Evolutionary conservation across 257 asterid genomes (phyloP).

Genomic region (Nicotiana tomentosiformis): DNA sequence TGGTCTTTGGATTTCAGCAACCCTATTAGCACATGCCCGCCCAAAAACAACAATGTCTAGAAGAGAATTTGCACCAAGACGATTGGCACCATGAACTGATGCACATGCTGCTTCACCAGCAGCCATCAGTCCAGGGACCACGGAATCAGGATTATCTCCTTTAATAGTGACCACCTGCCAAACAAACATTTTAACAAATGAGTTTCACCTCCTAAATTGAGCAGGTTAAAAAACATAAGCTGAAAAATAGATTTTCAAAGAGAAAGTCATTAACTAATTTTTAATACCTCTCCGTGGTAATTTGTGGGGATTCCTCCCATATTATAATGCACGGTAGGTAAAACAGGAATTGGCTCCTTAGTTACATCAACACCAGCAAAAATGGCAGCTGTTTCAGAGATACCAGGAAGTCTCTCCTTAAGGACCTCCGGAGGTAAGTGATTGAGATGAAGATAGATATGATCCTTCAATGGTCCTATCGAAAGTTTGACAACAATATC

Average conservation of each 20-base stretch:
- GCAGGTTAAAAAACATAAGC: background rate
- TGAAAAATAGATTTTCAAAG: background rate
- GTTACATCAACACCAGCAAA: conserved; percentile 99
- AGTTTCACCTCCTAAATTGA: background rate
- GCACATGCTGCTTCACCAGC: conserved; percentile 99
- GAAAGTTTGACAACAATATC: conserved; percentile 4
- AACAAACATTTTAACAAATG: background rate
- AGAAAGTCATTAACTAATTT: background rate
- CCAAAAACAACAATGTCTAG: conserved; percentile 98
- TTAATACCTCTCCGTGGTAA: conserved; percentile 83
- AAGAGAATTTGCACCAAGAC: conserved; percentile 99
- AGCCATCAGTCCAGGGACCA: conserved; percentile 88
- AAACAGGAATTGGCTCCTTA: conserved; percentile 94
- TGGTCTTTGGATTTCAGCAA: conserved; percentile 78
- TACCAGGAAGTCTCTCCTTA: conserved; percentile 97
- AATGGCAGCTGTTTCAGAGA: conserved; percentile 96
- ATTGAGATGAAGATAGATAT: conserved; percentile 92
- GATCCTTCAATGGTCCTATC: conserved; percentile 86
- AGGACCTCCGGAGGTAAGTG: conserved; percentile 98
- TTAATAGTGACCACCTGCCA: conserved; percentile 70
- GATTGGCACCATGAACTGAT: conserved; percentile 97
- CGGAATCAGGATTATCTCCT: conserved; percentile 66
- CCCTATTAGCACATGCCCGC: conserved; percentile 96
- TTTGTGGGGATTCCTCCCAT: conserved; percentile 99
- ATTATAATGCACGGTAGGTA: conserved; percentile 95